phyloP scores from a whole-genome alignment of 306 rosid species.

The Herpetospermum pedunculosum region DNA sequence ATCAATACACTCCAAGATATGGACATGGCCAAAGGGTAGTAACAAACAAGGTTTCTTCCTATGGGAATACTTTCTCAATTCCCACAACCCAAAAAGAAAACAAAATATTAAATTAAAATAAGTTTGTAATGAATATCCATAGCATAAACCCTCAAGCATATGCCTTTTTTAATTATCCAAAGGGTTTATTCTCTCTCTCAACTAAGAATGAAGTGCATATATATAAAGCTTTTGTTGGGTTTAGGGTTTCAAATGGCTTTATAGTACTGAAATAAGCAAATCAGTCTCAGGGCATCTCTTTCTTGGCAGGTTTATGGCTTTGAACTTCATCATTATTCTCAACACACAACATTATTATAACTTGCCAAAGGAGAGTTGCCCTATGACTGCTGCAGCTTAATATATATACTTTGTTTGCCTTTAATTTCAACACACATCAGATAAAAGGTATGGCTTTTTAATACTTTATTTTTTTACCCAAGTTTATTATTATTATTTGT shows the following conservation, averaged over 20 bases:
- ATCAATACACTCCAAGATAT: background rate
- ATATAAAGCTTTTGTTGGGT: background rate
- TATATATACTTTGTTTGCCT: background rate
- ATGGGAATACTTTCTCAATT: background rate
- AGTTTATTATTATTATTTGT: background rate
- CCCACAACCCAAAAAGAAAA: background rate
- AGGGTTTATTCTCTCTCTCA: background rate
- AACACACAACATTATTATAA: background rate
- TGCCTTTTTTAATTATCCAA: background rate
- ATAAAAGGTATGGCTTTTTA: background rate
- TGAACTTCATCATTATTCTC: too few relatives aligned
- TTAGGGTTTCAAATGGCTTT: background rate
- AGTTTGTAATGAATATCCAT: background rate
- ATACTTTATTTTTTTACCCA: background rate
- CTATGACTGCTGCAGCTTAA: conserved; percentile 33
- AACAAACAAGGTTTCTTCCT: background rate
- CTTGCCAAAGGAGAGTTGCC: conserved; percentile 63
- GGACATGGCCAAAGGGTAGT: background rate
- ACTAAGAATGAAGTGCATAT: background rate
- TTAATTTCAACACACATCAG: background rate
- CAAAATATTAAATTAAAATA: background rate
- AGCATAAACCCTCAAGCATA: conserved; percentile 4
- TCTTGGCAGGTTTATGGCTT: conserved; percentile 24
- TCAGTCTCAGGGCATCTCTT: conserved; percentile 7
- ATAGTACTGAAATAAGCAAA: background rate